Percentiles rank a stretch among this genome's conserved stretches.
phyloP scores from a whole-genome alignment of 2,329 filamentous ascomycete genomes.

The Dryadomyces sulphureus region DNA sequence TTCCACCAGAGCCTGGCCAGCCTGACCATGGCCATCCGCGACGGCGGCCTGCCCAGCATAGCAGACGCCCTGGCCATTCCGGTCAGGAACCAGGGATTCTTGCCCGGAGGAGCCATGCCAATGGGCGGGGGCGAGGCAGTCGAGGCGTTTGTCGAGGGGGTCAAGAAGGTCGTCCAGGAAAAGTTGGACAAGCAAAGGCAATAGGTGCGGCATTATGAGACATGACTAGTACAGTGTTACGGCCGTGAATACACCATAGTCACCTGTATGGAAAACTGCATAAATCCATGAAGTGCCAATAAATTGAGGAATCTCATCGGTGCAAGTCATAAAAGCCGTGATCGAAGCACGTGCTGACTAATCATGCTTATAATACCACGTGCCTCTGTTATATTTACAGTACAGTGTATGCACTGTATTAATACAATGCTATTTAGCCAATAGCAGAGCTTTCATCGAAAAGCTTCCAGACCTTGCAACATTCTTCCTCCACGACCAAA shows the following conservation, averaged over 20 bases:
- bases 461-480: background rate
- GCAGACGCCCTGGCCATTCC: slow-evolving; percentile 71
- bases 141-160: slow-evolving; percentile 78
- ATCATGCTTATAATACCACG: no score
- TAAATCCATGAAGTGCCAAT: no score
- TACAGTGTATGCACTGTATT: background rate
- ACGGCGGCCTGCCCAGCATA: slow-evolving; percentile 81
- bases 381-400: background rate
- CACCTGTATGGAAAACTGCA: no score
- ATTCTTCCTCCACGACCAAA: background rate
- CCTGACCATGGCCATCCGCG: slow-evolving; percentile 73
- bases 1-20: slow-evolving; percentile 76
- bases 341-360: no score
- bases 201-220: no score
- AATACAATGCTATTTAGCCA: background rate
- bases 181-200: slow-evolving; percentile 15
- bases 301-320: no score
- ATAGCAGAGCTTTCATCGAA: background rate
- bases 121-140: slow-evolving; percentile 80
- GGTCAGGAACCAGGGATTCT: slow-evolving; percentile 71
- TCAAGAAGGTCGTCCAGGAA: slow-evolving; percentile 64
- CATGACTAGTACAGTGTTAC: no score
- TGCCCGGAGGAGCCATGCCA: slow-evolving; percentile 62
- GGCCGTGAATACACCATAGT: no score
- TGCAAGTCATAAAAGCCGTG: no score